These are phyloP conservation scores for Periconia macrospinosa DNA, from an alignment of 2,329 filamentous ascomycete genomes.

Conservation along the genomic window DNA sequence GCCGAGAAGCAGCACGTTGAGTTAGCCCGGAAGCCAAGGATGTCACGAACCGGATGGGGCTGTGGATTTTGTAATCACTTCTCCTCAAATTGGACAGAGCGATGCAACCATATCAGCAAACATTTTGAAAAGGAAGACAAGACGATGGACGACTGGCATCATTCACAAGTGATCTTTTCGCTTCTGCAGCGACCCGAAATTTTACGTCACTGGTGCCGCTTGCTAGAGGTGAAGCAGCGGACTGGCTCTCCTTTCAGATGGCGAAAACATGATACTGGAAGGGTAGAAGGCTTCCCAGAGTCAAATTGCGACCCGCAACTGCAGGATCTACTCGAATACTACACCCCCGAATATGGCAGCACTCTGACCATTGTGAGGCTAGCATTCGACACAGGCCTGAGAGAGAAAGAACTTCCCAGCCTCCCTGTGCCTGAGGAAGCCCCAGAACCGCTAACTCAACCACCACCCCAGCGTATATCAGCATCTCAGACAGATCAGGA, in stretches of 20 bases:
- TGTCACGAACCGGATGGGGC: conserved; percentile 61
- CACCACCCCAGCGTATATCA: background rate
- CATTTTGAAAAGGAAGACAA: conserved; percentile 59
- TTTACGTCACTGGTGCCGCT: conserved; percentile 55
- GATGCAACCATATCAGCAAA: conserved; percentile 66
- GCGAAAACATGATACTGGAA: conserved; percentile 26
- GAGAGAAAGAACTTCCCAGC: conserved; percentile 9
- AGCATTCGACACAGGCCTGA: conserved; percentile 21
- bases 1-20: conserved; percentile 52
- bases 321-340: conserved; percentile 35
- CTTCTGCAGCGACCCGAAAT: conserved; percentile 65
- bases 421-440: conserved; percentile 20
- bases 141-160: conserved; percentile 66
- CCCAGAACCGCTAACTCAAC: conserved; percentile 1
- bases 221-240: conserved; percentile 21
- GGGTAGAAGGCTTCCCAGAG: conserved; percentile 35
- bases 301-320: conserved; percentile 19
- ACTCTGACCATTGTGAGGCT: conserved; percentile 19
- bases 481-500: background rate
- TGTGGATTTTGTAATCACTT: conserved; percentile 68
- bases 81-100: conserved; percentile 61
- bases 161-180: conserved; percentile 66
- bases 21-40: conserved; percentile 38
- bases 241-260: conserved; percentile 18
- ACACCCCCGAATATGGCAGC: conserved; percentile 15